Conservation (phyloP, 306 rosid species). For the Pueraria montana region DNA sequence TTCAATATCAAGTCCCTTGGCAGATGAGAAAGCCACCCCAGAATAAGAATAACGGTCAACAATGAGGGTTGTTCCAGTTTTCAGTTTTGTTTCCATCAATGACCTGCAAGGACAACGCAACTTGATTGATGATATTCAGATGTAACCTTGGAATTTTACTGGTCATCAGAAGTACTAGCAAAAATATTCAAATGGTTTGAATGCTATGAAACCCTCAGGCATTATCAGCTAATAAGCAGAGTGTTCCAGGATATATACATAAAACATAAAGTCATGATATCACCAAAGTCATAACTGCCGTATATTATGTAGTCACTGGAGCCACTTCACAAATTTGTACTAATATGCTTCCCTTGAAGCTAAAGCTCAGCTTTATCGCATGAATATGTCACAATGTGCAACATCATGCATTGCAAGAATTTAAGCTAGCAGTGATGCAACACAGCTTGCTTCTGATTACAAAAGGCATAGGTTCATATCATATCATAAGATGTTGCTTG, state of each 20-base stretch:
- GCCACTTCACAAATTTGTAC: constrained; percentile 9
- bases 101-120: constrained; percentile 60
- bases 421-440: constrained; percentile 20
- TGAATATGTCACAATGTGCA: background rate
- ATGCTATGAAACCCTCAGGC: constrained; percentile 7
- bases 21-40: constrained; percentile 96
- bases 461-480: constrained; percentile 1
- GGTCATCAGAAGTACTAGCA: constrained; percentile 1
- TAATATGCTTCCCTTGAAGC: constrained; percentile 8
- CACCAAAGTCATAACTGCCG: constrained; percentile 9
- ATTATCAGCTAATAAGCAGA: constrained; percentile 20
- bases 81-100: constrained; percentile 86
- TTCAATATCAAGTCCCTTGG: constrained; percentile 85
- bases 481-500: background rate
- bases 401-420: background rate
- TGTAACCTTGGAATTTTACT: constrained; percentile 23
- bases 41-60: constrained; percentile 97
- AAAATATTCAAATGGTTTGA: constrained; percentile 3
- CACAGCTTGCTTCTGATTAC: constrained; percentile 4
- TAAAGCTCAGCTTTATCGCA: background rate
- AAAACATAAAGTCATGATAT: constrained; percentile 4
- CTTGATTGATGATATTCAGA: constrained; percentile 17
- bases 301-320: constrained; percentile 12
- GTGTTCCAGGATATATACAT: constrained; percentile 3
- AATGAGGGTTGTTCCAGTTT: constrained; percentile 85